These are phyloP conservation scores for Diddensiella caesifluorescens DNA, from an alignment of 805 yeast genomes.

Conservation along the genomic window DNA sequence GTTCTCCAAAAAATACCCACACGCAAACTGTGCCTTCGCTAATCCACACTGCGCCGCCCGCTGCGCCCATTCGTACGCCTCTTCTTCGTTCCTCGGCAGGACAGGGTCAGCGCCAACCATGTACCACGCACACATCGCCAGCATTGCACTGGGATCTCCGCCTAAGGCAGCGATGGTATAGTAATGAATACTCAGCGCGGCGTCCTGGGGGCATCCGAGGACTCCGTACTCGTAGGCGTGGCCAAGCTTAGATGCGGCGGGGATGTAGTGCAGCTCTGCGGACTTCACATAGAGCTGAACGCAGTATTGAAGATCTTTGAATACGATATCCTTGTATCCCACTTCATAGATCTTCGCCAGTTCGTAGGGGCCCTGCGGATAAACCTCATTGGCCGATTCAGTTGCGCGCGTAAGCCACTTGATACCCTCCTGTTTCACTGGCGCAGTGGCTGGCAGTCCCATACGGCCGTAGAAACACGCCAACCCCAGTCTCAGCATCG, in stretches of 20 bases:
- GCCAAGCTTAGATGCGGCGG: slow-evolving; percentile 76
- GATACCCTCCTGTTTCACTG: slow-evolving; percentile 77
- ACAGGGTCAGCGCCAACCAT: slow-evolving; percentile 85
- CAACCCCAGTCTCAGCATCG: slow-evolving; percentile 88
- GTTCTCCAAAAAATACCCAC: slow-evolving; percentile 76
- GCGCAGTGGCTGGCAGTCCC: slow-evolving; percentile 65
- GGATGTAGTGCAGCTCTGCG: slow-evolving; percentile 79
- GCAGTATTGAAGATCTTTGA: slow-evolving; percentile 79
- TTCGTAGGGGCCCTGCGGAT: slow-evolving; percentile 93
- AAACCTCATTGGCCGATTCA: slow-evolving; percentile 74
- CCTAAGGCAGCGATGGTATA: slow-evolving; percentile 85
- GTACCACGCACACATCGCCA: slow-evolving; percentile 96
- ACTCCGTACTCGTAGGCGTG: slow-evolving; percentile 75
- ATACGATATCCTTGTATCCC: slow-evolving; percentile 83
- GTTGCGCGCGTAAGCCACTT: slow-evolving; percentile 90
- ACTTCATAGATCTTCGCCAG: slow-evolving; percentile 74
- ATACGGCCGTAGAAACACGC: slow-evolving; percentile 78
- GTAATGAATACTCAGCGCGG: slow-evolving; percentile 82
- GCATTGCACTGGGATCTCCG: slow-evolving; percentile 86
- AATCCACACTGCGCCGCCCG: slow-evolving; percentile 72
- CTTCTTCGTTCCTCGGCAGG: slow-evolving; percentile 68
- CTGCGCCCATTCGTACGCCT: slow-evolving; percentile 92
- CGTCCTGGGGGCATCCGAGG: slow-evolving; percentile 64
- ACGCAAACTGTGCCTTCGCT: slow-evolving; percentile 78
- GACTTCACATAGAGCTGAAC: slow-evolving; percentile 81